Evolutionary conservation across 257 asterid species (phyloP), one percentile per base, ranked within the genome.

Genomic region (Solanum verrucosum): DNA sequence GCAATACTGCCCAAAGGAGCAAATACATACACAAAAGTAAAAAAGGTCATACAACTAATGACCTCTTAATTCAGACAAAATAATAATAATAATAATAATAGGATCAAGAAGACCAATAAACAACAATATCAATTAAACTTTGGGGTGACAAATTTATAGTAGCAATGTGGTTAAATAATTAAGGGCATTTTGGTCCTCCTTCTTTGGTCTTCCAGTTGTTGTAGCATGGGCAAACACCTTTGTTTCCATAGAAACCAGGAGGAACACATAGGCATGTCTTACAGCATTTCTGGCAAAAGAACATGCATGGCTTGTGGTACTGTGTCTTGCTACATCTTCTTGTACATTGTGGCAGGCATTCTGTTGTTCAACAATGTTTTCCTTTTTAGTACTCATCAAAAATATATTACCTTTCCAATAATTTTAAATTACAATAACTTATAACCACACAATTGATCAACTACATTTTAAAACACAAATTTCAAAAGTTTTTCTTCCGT

Each of bases 101-200:
- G 67, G 67, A 46, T 15, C 3, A 37, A 65, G 63, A 65, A 84
- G 59, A 38, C n/a, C 87, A 9, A 67, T 16, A 87, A 87, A 60
- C 38, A 42, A 40, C 59, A 77, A 15, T 27, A 52, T 37, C 12
- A 34, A 65, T 77, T 12, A n/a, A 73, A 56, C 65, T 25, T 56
- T 75, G 29, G 52, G 4, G 14, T 29, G 37, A 34, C 34, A 21
- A 33, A 84, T 59, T 84, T 37, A 56, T 42, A 33, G 70, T 33
- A 31, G 16, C 20, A 35, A 83, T 83, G 49, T 82, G 37, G 70
- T 42, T 4, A 7, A 40, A 4, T 25, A 70, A 9, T 87, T 40
- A 89, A 88, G 93, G 93, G 93, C 96, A 94, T 38, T 94, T 94
- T 16, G 95, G 94, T 59, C 95, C 94, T 86, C 97, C 95, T 79